Conservation (phyloP, 345 rosid species). For the Mangifera indica region DNA sequence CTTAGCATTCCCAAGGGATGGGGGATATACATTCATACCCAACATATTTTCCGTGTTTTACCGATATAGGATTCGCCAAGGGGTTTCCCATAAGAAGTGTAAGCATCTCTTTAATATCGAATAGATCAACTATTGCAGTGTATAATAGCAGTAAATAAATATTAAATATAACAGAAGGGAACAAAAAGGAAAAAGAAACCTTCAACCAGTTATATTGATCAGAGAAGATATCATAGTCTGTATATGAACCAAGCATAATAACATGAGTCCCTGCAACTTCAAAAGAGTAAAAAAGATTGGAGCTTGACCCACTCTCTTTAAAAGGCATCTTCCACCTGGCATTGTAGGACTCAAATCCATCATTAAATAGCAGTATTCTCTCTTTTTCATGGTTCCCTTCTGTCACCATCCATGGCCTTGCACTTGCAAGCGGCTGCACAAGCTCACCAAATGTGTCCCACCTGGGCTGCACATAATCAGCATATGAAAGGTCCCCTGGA, state of each 20-base stretch:
- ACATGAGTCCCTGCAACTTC: slow-evolving; percentile 82
- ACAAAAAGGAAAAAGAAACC: slow-evolving; percentile 32
- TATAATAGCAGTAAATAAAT: neutral
- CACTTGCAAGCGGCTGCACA: slow-evolving; percentile 90
- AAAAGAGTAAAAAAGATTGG: slow-evolving; percentile 91
- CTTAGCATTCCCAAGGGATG: too few species aligned
- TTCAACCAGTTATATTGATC: slow-evolving; percentile 83
- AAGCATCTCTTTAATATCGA: neutral
- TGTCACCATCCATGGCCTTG: slow-evolving; percentile 98
- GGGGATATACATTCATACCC: too few species aligned
- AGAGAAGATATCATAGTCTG: slow-evolving; percentile 61
- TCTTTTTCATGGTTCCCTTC: slow-evolving; percentile 93
- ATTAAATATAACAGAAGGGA: neutral
- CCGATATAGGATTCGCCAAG: too few species aligned
- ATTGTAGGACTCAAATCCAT: slow-evolving; percentile 73
- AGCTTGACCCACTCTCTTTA: slow-evolving; percentile 82
- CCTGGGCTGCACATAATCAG: slow-evolving; percentile 73
- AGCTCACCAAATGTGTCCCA: slow-evolving; percentile 95
- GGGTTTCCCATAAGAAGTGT: too few species aligned
- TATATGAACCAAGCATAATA: slow-evolving; percentile 85
- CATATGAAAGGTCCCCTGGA: slow-evolving; percentile 96
- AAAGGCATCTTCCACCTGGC: slow-evolving; percentile 96
- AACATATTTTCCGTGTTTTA: too few species aligned
- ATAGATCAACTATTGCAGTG: neutral
- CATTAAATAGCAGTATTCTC: slow-evolving; percentile 57